Conservation (phyloP, 1,284 basidiomycete species). For the Flammula alnicola region DNA sequence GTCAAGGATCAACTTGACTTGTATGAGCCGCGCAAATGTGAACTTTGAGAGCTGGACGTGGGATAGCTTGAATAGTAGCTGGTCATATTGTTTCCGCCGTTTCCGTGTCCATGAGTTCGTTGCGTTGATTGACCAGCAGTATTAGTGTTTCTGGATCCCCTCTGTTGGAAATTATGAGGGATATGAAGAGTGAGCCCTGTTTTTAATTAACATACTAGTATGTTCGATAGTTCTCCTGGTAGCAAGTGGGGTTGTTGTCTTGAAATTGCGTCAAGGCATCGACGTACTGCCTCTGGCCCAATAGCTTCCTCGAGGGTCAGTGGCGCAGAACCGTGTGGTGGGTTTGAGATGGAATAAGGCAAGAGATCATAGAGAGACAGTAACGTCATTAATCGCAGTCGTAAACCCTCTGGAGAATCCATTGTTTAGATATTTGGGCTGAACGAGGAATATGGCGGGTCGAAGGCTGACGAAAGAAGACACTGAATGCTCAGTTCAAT, state of each 20-base stretch:
- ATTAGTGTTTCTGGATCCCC: constrained; percentile 1
- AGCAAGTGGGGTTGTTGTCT: constrained; percentile 18
- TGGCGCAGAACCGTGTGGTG: constrained; percentile 28
- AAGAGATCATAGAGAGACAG: constrained; percentile 34
- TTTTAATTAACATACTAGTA: constrained; percentile 14
- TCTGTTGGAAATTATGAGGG: neutral
- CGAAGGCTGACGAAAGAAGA: neutral
- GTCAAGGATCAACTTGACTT: neutral
- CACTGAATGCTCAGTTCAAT: neutral
- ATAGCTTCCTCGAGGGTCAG: constrained; percentile 29
- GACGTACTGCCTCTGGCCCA: constrained; percentile 28
- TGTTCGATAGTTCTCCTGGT: constrained; percentile 17
- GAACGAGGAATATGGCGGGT: neutral
- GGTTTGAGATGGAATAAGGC: constrained; percentile 33
- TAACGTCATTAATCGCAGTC: constrained; percentile 32
- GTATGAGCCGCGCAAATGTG: neutral
- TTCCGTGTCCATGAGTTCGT: neutral
- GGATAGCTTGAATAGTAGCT: neutral
- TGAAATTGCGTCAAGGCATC: constrained; percentile 23
- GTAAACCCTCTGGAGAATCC: constrained; percentile 22
- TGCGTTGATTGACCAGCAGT: constrained; percentile 1
- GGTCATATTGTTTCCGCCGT: neutral
- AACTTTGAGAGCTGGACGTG: neutral
- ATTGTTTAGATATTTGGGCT: constrained; percentile 2
- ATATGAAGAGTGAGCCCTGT: neutral